A percentile compares a stretch with the other conserved stretches of the same genome.
Conservation (phyloP, 805 yeast species). For the Starmerella davenportii region DNA sequence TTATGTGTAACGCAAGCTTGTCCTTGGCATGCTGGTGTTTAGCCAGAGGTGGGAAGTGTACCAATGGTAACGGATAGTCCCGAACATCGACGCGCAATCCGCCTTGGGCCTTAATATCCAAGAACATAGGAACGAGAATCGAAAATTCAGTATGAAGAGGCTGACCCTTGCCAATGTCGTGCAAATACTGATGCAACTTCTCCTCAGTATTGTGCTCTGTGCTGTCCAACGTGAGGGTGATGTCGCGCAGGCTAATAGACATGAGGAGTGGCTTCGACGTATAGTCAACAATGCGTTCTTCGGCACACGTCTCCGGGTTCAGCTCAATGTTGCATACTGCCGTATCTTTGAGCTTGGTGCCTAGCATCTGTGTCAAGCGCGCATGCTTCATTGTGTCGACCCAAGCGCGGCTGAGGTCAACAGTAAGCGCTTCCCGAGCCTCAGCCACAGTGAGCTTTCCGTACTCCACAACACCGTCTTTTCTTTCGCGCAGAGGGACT, state of each 20-base stretch:
- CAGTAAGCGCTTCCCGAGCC: constrained; percentile 26
- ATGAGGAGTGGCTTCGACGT: constrained; percentile 36
- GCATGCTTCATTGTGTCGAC: constrained; percentile 36
- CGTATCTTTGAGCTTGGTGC: constrained; percentile 27
- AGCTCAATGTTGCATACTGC: constrained; percentile 19
- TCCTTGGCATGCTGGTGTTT: constrained; percentile 21
- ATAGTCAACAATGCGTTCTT: constrained; percentile 32
- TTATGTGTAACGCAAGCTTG: constrained; percentile 23
- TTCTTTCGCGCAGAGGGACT: constrained; percentile 4
- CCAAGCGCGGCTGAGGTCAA: constrained; percentile 51
- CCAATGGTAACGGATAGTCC: constrained; percentile 73
- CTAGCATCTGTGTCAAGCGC: constrained; percentile 14
- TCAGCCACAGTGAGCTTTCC: constrained; percentile 18
- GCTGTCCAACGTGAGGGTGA: constrained; percentile 31
- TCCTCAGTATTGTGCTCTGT: constrained; percentile 35
- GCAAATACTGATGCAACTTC: constrained; percentile 41
- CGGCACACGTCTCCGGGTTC: constrained; percentile 25
- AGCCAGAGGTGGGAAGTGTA: constrained; percentile 45
- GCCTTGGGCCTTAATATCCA: constrained; percentile 25
- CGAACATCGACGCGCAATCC: constrained; percentile 27
- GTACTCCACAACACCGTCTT: background rate
- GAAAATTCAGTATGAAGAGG: constrained; percentile 57
- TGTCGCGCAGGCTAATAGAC: constrained; percentile 31
- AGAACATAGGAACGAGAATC: constrained; percentile 43
- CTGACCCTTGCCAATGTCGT: constrained; percentile 64